phyloP scores from a whole-genome alignment of 2,329 filamentous ascomycete genomes.

The Rhynchosporium agropyri region DNA sequence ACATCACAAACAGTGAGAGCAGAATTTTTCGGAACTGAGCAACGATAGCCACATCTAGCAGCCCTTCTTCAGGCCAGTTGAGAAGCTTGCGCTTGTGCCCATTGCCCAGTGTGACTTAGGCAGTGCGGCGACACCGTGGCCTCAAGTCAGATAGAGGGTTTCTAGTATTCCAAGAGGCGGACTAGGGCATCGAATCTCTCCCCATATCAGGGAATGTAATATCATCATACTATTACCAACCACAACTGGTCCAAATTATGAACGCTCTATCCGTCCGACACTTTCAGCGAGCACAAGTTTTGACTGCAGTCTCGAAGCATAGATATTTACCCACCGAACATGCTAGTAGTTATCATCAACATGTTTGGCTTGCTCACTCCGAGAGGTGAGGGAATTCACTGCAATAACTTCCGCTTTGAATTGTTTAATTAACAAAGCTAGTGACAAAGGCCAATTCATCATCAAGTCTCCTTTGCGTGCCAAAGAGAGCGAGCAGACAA shows the following conservation, averaged over 20 bases:
- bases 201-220: neutral
- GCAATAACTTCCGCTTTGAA: neutral
- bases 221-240: neutral
- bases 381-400: constrained; percentile 19
- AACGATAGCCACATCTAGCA: constrained; percentile 18
- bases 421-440: constrained; percentile 17
- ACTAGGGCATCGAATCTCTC: no score
- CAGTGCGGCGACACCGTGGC: constrained; percentile 8
- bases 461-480: constrained; percentile 23
- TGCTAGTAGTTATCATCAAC: constrained; percentile 16
- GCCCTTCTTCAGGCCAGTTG: constrained; percentile 18
- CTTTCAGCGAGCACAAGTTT: constrained; percentile 11
- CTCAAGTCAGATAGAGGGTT: constrained; percentile 5
- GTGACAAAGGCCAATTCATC: constrained; percentile 19
- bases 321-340: constrained; percentile 7
- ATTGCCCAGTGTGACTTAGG: constrained; percentile 11
- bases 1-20: constrained; percentile 22
- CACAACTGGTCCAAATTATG: neutral
- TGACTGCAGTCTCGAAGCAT: constrained; percentile 12
- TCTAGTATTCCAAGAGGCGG: no score
- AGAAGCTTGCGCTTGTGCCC: constrained; percentile 17
- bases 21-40: constrained; percentile 20
- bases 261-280: constrained; percentile 5
- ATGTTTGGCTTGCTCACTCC: constrained; percentile 25
- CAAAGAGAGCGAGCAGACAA: constrained; percentile 16